phyloP scores from a whole-genome alignment of 2,329 filamentous ascomycete genomes.

The Penicillium sp. region DNA sequence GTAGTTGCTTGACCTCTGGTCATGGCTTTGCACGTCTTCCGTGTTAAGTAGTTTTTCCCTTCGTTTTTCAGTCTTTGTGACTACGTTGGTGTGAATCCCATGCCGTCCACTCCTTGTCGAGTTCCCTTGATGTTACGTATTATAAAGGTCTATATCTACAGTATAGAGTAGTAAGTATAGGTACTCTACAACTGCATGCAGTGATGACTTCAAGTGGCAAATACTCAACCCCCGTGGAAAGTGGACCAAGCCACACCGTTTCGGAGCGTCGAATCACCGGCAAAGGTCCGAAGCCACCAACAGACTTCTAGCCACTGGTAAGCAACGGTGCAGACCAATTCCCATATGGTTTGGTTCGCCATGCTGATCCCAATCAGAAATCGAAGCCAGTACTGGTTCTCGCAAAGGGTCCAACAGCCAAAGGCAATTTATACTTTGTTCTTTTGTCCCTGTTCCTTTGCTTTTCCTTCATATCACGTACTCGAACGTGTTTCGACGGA shows the following conservation, averaged over 20 bases:
- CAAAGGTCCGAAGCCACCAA: neutral
- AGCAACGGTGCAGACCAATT: neutral
- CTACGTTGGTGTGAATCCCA: constrained; percentile 12
- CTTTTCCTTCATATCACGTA: neutral
- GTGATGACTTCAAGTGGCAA: neutral
- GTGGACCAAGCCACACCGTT: neutral
- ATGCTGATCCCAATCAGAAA: constrained; percentile 3
- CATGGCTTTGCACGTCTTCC: neutral
- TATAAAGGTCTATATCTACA: neutral
- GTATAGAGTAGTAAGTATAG: neutral
- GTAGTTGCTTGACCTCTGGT: neutral
- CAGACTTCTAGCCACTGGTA: neutral
- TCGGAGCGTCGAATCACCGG: constrained; percentile 1
- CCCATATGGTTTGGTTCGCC: neutral
- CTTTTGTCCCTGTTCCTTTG: neutral
- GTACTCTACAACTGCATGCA: neutral
- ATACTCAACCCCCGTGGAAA: neutral
- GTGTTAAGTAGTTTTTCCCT: neutral
- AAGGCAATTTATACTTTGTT: neutral
- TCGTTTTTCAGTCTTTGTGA: neutral
- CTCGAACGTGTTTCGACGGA: neutral
- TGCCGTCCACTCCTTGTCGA: constrained; percentile 15
- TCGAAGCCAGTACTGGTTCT: neutral
- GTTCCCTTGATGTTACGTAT: neutral
- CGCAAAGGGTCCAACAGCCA: neutral